phyloP scores from a whole-genome alignment of 352 stramenopile species.

The Globisporangium parvum region DNA sequence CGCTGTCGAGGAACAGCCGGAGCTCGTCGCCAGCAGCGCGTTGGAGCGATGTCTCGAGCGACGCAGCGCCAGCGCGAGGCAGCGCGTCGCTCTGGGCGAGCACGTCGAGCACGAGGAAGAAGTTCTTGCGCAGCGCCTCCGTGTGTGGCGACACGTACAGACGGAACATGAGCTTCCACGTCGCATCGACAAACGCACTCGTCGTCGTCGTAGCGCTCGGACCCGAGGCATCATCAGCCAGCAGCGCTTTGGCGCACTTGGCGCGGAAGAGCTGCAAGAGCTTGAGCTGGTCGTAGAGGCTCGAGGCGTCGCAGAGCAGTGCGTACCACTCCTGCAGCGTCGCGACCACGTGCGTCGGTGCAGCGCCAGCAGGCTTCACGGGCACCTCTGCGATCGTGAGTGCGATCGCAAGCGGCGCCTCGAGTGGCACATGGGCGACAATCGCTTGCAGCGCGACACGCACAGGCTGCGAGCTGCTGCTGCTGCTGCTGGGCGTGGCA shows the following conservation, averaged over 20 bases:
- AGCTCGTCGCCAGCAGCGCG: constrained; percentile 33
- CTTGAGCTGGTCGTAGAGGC: constrained; percentile 69
- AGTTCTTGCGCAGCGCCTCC: constrained; percentile 57
- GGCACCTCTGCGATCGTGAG: constrained; percentile 21
- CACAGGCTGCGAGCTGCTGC: constrained; percentile 16
- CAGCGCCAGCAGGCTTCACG: constrained; percentile 15
- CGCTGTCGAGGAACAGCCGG: constrained; percentile 22
- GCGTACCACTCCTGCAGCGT: constrained; percentile 41
- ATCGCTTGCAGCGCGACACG: constrained; percentile 30
- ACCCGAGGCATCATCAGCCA: constrained; percentile 3
- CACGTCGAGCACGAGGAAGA: constrained; percentile 51
- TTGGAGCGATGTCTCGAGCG: constrained; percentile 12
- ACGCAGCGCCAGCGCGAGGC: background rate
- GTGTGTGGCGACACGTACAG: constrained; percentile 34
- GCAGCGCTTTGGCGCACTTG: constrained; percentile 31
- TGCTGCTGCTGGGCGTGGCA: constrained; percentile 1
- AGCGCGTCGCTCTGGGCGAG: constrained; percentile 24
- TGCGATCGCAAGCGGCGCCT: constrained; percentile 28
- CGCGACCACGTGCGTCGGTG: constrained; percentile 4
- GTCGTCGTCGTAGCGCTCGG: constrained; percentile 5
- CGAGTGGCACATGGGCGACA: constrained; percentile 20
- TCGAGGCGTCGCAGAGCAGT: constrained; percentile 20
- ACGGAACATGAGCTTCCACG: constrained; percentile 56
- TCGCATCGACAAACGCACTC: constrained; percentile 20
- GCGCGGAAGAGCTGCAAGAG: constrained; percentile 66